Evolutionary conservation across 768 basidiomycete species (phyloP), one percentile per base, ranked within the genome.

Genomic region (Symmetrospora coprosmae): DNA sequence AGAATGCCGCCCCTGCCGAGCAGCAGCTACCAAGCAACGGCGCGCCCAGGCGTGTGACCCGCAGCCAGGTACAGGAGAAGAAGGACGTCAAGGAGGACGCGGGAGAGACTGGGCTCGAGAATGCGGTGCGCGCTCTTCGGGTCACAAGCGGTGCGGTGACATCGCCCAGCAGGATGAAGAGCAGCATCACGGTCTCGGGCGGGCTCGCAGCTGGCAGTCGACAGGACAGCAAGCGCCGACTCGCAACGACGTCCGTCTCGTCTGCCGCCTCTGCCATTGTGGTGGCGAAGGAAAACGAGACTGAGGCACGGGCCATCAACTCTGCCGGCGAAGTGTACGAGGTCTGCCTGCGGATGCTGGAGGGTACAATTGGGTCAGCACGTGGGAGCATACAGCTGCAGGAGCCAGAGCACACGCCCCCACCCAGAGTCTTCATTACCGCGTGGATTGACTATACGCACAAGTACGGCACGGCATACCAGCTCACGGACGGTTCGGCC

Each of bases 401-500:
- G 23, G 55, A 58, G 27, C 63, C 63, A 13, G 49, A 34, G 13
- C 39, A 47, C 13, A 38, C 60, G 8, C 21, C 31, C 6, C 11
- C 53, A 11, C 64, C 56, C 0, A 78, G 78, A 51, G 84, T 92
- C 43, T 97, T 96, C 74, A 89, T 99, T 64, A 87, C 86, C 2
- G 87, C 86, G n/a, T 97, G 94, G 94, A 85, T 97, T 39, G 94
- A 97, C 72, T 97, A 97, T 70, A 92, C 88, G 71, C 87, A 90
- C 73, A 96, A 96, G 77, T 99, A 96, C 73, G 94, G 92, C n/a
- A 97, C 96, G 87, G 94, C 92, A 1, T 97, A 94, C 72, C 88
- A 89, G 2, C 76, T 97, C 69, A 92, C 89, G 19, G 90, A 99
- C 69, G 90, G 92, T 2, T 85, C 86, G 21, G 83, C 96, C 45